A percentile compares a stretch with the other conserved stretches of the same genome.
phyloP scores from a whole-genome alignment of 352 stramenopile genomes.

The Globisporangium cederbergense region DNA sequence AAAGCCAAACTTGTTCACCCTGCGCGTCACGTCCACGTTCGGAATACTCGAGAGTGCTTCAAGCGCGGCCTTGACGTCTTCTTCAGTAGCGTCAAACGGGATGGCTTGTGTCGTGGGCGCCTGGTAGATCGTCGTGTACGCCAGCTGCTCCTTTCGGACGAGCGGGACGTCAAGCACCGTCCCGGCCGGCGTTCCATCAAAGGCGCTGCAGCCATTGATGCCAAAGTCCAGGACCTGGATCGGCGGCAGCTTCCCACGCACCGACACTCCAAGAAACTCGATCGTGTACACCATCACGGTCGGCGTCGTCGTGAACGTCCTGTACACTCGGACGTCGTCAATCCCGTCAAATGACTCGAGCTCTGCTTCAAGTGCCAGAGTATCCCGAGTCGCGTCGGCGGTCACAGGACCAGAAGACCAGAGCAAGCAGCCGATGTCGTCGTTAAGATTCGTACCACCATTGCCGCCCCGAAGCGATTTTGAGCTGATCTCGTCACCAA shows the following conservation, averaged over 20 bases:
- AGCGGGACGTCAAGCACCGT: constrained; percentile 6
- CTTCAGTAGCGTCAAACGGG: constrained; percentile 84
- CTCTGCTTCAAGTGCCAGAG: constrained; percentile 54
- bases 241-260: constrained; percentile 85
- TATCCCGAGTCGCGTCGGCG: constrained; percentile 37
- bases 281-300: constrained; percentile 87
- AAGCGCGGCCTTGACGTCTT: constrained; percentile 92
- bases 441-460: constrained; percentile 60
- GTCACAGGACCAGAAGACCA: constrained; percentile 62
- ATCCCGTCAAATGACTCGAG: constrained; percentile 61
- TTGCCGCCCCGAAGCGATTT: constrained; percentile 75
- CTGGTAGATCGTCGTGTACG: constrained; percentile 86
- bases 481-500: constrained; percentile 87
- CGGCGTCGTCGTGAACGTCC: constrained; percentile 37
- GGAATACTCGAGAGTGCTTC: constrained; percentile 87
- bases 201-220: constrained; percentile 88
- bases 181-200: constrained; percentile 30
- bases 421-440: constrained; percentile 72
- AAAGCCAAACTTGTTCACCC: constrained; percentile 83
- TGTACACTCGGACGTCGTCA: constrained; percentile 69
- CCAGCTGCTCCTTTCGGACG: constrained; percentile 42
- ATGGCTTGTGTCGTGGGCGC: constrained; percentile 89
- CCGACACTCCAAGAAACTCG: constrained; percentile 89
- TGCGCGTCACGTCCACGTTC: constrained; percentile 86
- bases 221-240: constrained; percentile 89